A percentile compares a stretch with the other conserved stretches of the same genome.
phyloP scores from a whole-genome alignment of 495 filamentous ascomycete species.

The Aspergillus mulundensis region DNA sequence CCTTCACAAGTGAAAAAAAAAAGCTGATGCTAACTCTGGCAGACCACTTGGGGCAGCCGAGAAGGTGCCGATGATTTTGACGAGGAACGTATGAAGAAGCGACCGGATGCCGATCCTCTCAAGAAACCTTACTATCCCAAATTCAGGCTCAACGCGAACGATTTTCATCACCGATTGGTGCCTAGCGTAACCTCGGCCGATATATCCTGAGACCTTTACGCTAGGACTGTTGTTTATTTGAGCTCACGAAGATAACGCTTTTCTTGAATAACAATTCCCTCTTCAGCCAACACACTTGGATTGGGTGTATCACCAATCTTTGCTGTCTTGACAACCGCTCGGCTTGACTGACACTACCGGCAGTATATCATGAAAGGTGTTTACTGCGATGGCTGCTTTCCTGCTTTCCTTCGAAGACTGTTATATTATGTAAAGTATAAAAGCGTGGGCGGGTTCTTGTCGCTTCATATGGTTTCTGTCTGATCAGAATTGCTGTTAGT shows the following conservation, averaged over 20 bases:
- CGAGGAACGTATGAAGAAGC: constrained; percentile 52
- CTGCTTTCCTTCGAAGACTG: constrained; percentile 3
- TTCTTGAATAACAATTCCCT: neutral
- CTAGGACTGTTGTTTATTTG: neutral
- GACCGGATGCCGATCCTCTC: constrained; percentile 37
- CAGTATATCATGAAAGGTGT: no score
- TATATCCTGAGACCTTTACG: neutral
- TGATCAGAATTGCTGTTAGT: constrained; percentile 1
- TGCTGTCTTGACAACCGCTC: neutral
- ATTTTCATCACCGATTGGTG: constrained; percentile 1
- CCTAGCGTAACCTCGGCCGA: constrained; percentile 4
- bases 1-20: no score
- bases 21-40: neutral
- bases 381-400: no score
- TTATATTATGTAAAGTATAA: constrained; percentile 41
- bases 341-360: neutral
- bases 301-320: neutral
- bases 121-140: constrained; percentile 30
- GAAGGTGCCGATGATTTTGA: constrained; percentile 56
- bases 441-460: constrained; percentile 39
- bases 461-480: constrained; percentile 9
- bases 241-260: constrained; percentile 30
- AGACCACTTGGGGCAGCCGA: constrained; percentile 59
- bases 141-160: constrained; percentile 25
- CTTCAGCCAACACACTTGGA: neutral